Evolutionary conservation across 805 yeast species (phyloP), one percentile per base, ranked within the genome.

Genomic region (Candida tibetensis): DNA sequence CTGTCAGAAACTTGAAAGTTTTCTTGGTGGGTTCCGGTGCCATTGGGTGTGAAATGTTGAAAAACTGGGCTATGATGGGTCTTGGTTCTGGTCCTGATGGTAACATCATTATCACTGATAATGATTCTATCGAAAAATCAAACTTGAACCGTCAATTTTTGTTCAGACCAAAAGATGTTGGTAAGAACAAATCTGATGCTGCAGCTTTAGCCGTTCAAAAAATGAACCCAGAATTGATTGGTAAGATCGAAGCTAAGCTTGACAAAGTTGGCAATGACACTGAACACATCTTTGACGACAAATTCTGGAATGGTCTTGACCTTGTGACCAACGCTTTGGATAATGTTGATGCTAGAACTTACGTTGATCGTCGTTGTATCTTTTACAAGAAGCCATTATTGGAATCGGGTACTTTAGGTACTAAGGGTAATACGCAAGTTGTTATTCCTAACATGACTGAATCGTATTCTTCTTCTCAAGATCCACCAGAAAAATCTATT

Each of bases 11-110:
- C 61, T 68, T 85, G 46, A 83, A 79, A 55, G 88, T 90, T 3
- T 91, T 93, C 62, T 71, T 93, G 48, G 99, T 93, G 28, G 99
- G 99, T 31, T 75, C 97, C 1, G 99, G 99, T 59, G 99, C 99
- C 14, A 93, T 93, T 70, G 99, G 99, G 28, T 93, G 99, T 70
- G 99, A 93, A 67, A 91, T 93, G 90, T 73, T 93, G 55, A 93
- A 93, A 66, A 90, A 88, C 58, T 93, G 98, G 98, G 96, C 99
- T 4, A 76, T 93, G 76, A 75, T 90, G 78, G 99, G 99, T 31
- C 69, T 93, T 37, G 98, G 95, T 25, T 75, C 95, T 17, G 98
- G 98, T 29, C 87, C 90, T 28, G 63, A 84, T 3, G 99, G 99
- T 53, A 76, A 79, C 52, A 85, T 93, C 43, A 65, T 68, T 37